Base-by-base conservation (phyloP, 2,329 filamentous ascomycete genomes). In the Sporothrix inflata region DNA sequence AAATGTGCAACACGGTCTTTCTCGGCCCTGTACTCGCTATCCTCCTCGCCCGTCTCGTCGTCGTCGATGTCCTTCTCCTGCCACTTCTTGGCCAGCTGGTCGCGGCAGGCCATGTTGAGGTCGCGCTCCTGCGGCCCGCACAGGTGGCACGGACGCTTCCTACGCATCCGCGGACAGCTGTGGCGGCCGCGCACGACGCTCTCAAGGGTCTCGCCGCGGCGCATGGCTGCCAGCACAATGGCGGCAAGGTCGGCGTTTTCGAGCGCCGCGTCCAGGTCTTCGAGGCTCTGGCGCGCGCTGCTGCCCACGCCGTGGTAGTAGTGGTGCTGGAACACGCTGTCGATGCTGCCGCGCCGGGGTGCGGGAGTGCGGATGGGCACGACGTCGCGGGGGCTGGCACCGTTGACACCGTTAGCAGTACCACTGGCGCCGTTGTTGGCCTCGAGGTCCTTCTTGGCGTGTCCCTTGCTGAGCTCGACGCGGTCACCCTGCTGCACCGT, bases 221-320 rank as follows among this genome's bases (percentile, higher is more conserved):
- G 81, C 71, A 87, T 77, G 30, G 84, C 84, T 24, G 82, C 81
- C 19, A 89, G 79, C 0, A 83, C 83, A 71, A 77, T 79, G 74
- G 84, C 81, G 0, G 86, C 86, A 27, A 80, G 80, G 7, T 84
- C 82, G 3, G 85, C 82, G 72, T 83, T 86, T 76, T 87, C 84
- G 72, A 88, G 87, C 4, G 84, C 81, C 14, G 81, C 81, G 8
- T 81, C 83, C 53, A 82, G 79, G 11, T 82, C 83, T 24, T 81
- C 81, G 47, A 80, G 78, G 71, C 45, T 73, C 69, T 45, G 53
- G 9, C 71, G 38, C 82, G 77, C 6, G 79, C 76, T 75, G 14
- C 84, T 77, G 30, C 80, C 77, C 30, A 77, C 73, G 72, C 81
- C 75, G 24, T 53, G 49, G 12, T 65, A 53, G 21, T 49, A 51